Evolutionary conservation across 495 filamentous ascomycete species (phyloP).

Genomic region (Pseudevernia furfuracea): DNA sequence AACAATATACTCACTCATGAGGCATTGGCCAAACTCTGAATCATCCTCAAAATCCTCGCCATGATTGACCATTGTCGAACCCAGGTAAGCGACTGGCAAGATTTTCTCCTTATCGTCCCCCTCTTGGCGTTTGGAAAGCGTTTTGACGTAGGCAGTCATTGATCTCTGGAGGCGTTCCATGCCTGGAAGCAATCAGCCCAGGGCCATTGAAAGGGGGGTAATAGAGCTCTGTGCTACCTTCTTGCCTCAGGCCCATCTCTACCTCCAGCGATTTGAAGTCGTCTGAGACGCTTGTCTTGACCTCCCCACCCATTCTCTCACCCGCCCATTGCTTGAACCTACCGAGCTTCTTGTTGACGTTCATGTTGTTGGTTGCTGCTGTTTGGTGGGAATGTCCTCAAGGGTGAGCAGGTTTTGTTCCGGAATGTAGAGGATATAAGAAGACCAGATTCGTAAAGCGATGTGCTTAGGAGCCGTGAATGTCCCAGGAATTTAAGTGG

Average conservation of each 20-base stretch:
- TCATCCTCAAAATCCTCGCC: constrained; percentile 90
- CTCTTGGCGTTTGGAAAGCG: constrained; percentile 78
- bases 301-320: constrained; percentile 92
- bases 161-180: constrained; percentile 88
- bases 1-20: constrained; percentile 56
- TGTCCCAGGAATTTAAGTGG: not conserved
- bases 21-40: constrained; percentile 86
- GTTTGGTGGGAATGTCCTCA: not conserved
- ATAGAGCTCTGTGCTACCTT: constrained; percentile 50
- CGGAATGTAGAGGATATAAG: constrained; percentile 5
- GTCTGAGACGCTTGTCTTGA: constrained; percentile 79
- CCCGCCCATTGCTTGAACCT: constrained; percentile 98
- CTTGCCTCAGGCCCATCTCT: constrained; percentile 87
- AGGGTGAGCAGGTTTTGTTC: not conserved
- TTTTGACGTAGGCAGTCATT: constrained; percentile 84
- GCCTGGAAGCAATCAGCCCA: constrained; percentile 43
- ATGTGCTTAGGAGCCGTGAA: constrained; percentile 6
- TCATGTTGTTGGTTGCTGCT: constrained; percentile 42
- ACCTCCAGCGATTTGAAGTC: constrained; percentile 89
- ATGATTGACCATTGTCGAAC: constrained; percentile 80
- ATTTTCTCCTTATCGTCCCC: constrained; percentile 79
- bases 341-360: constrained; percentile 92
- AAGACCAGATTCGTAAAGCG: not conserved
- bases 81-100: constrained; percentile 72
- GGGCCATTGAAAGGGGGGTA: not conserved